Evolutionary conservation across 2,329 filamentous ascomycete genomes (phyloP).

Genomic region (Colletotrichum karsti): DNA sequence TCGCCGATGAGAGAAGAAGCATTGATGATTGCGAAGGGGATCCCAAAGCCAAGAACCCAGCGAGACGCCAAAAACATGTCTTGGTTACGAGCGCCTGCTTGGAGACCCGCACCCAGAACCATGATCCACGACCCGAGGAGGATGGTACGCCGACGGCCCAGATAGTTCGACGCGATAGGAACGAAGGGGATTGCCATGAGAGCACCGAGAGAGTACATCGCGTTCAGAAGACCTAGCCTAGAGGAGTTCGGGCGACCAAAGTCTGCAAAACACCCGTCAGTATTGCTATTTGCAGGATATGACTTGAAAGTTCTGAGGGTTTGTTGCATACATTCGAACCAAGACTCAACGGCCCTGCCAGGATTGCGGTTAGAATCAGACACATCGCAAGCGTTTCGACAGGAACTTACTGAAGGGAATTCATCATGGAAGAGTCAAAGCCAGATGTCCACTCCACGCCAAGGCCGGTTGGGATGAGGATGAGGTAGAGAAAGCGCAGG

Average conservation of each 20-base stretch:
- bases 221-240: slow-evolving; percentile 42
- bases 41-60: slow-evolving; percentile 62
- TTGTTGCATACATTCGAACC: slow-evolving; percentile 42
- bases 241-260: slow-evolving; percentile 49
- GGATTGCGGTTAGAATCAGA: too few species aligned
- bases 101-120: slow-evolving; percentile 41
- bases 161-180: slow-evolving; percentile 39
- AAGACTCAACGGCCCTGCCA: slow-evolving; percentile 42
- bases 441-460: slow-evolving; percentile 54
- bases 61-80: slow-evolving; percentile 63
- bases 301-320: too few species aligned
- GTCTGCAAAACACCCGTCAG: slow-evolving; percentile 33
- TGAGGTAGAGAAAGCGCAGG: slow-evolving; percentile 47
- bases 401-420: slow-evolving; percentile 41
- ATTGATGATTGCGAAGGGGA: slow-evolving; percentile 59
- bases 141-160: slow-evolving; percentile 41
- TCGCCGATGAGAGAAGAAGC: slow-evolving; percentile 61
- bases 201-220: slow-evolving; percentile 57
- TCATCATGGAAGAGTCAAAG: slow-evolving; percentile 54
- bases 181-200: slow-evolving; percentile 44
- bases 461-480: slow-evolving; percentile 48
- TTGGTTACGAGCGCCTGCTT: slow-evolving; percentile 40
- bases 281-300: not conserved
- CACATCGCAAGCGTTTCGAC: too few species aligned
- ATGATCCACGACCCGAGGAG: slow-evolving; percentile 40